phyloP scores from a whole-genome alignment of 1,139 yeast genomes.

The Zygoascus hellenicus region DNA sequence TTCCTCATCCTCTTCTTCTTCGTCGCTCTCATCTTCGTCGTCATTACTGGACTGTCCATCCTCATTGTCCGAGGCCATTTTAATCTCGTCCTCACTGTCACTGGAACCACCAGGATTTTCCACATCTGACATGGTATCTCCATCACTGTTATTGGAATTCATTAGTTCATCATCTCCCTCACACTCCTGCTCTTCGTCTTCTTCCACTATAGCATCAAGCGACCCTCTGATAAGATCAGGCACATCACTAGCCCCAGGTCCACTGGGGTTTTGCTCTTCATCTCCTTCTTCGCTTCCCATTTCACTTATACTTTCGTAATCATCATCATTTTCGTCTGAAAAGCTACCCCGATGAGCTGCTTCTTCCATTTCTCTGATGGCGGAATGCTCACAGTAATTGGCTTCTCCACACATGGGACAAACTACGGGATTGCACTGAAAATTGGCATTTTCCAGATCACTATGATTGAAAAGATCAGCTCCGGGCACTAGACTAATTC shows the following conservation, averaged over 20 bases:
- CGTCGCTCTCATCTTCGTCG: constrained; percentile 28
- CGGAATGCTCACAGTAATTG: constrained; percentile 33
- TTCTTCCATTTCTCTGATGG: constrained; percentile 16
- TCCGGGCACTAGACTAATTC: constrained; percentile 77
- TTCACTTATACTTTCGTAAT: constrained; percentile 17
- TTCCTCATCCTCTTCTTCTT: constrained; percentile 34
- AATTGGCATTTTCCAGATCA: constrained; percentile 56
- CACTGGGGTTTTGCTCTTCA: constrained; percentile 27
- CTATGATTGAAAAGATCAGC: constrained; percentile 86
- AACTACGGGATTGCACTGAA: constrained; percentile 65
- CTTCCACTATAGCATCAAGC: constrained; percentile 12
- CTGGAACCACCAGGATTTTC: too few relatives aligned
- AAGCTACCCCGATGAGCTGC: constrained; percentile 15
- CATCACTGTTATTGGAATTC: neutral
- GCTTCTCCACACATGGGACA: constrained; percentile 71
- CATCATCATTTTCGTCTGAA: constrained; percentile 26
- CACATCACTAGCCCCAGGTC: constrained; percentile 14
- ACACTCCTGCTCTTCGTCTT: constrained; percentile 13
- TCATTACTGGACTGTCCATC: constrained; percentile 29
- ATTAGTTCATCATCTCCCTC: constrained; percentile 17
- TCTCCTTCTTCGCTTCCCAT: constrained; percentile 23
- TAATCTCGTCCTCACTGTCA: constrained; percentile 18
- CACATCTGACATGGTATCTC: too few relatives aligned
- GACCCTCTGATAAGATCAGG: too few relatives aligned
- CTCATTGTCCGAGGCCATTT: constrained; percentile 16